Evolutionary conservation across 345 rosid genomes (phyloP).

Genomic region (Barbarea vulgaris): DNA sequence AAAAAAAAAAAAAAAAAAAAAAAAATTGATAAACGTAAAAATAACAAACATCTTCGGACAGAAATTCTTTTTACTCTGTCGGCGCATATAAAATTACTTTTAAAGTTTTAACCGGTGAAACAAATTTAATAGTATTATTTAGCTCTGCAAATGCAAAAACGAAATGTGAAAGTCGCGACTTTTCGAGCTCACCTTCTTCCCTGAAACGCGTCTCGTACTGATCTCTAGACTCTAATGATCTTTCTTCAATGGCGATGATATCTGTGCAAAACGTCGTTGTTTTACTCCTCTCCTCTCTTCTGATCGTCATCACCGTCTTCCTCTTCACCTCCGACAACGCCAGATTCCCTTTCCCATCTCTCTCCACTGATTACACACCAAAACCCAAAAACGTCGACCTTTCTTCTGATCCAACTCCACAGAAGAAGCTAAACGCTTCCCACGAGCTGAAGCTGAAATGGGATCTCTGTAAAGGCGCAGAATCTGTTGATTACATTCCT

Average conservation of each 20-base stretch:
- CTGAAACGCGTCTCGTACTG: conserved; percentile 18
- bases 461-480: conserved; percentile 52
- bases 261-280: conserved; percentile 55
- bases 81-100: conserved; percentile 27
- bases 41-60: too few species aligned
- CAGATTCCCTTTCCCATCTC: conserved; percentile 42
- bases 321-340: conserved; percentile 41
- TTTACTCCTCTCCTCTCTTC: conserved; percentile 47
- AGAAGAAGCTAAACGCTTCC: conserved; percentile 21
- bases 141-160: conserved; percentile 8
- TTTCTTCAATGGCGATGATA: conserved; percentile 51
- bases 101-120: not conserved
- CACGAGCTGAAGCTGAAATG: conserved; percentile 45
- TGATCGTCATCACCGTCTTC: conserved; percentile 46
- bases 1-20: not conserved
- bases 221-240: conserved; percentile 24
- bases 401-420: conserved; percentile 29
- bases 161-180: conserved; percentile 30
- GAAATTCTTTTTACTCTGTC: too few species aligned
- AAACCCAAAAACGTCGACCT: conserved; percentile 29
- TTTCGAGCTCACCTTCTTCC: conserved; percentile 26
- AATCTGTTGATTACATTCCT: conserved; percentile 72
- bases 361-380: conserved; percentile 44
- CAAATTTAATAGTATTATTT: not conserved
- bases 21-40: too few species aligned